These are phyloP conservation scores for Candida silvicultrix DNA, from an alignment of 805 yeast species.

Conservation along the genomic window DNA sequence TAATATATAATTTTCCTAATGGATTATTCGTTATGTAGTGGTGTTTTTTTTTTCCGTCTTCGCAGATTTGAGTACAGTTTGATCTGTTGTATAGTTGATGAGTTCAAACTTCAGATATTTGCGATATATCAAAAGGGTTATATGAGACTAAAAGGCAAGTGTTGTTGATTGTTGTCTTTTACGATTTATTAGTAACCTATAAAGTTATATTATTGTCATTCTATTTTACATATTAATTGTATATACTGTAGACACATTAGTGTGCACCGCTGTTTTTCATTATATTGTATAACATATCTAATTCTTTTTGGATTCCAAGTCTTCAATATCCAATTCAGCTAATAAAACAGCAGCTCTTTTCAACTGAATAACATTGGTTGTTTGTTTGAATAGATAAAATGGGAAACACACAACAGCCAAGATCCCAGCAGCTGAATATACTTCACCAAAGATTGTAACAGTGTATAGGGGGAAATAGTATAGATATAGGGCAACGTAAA, in stretches of 20 bases:
- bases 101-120: not conserved
- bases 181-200: not conserved
- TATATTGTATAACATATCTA: not conserved
- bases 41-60: not conserved
- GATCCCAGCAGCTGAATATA: conserved; percentile 54
- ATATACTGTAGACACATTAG: too few species aligned
- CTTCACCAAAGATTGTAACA: conserved; percentile 25
- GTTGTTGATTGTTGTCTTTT: not conserved
- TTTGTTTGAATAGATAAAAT: conserved; percentile 84
- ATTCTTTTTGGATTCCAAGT: conserved; percentile 21
- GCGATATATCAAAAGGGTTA: not conserved
- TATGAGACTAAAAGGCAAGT: not conserved
- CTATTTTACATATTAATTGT: not conserved
- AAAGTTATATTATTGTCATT: not conserved
- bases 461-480: conserved; percentile 43
- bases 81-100: too few species aligned
- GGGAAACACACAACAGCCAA: conserved; percentile 65
- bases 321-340: conserved; percentile 61
- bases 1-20: not conserved
- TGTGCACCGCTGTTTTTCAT: not conserved
- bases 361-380: conserved; percentile 84
- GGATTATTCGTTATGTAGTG: not conserved
- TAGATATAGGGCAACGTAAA: conserved; percentile 84
- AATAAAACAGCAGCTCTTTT: conserved; percentile 75
- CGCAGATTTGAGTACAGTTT: not conserved